Evolutionary conservation across 805 yeast species (phyloP).

Genomic region (Candida schatavii): DNA sequence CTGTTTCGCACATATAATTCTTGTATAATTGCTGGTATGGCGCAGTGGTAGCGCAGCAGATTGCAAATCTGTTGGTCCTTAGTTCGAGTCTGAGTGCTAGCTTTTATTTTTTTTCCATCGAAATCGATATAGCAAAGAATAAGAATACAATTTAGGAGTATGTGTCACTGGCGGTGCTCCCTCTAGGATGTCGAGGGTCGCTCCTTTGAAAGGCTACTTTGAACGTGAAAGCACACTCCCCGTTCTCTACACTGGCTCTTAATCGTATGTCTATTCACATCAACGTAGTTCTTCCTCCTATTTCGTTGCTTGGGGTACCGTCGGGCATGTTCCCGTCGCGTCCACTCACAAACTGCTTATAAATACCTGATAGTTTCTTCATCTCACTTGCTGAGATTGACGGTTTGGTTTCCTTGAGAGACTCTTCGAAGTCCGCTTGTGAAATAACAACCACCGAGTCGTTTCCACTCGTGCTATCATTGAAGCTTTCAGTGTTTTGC

Average conservation of each 20-base stretch:
- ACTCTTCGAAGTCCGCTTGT: conserved; percentile 54
- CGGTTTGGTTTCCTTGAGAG: conserved; percentile 79
- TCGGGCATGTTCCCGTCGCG: conserved; percentile 87
- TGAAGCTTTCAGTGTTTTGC: conserved; percentile 4
- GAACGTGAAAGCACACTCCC: too few relatives aligned
- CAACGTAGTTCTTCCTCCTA: conserved; percentile 82
- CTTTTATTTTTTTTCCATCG: conserved; percentile 44
- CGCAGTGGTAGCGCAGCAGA: conserved; percentile 99
- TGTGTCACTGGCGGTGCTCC: too few relatives aligned
- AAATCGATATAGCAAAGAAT: too few relatives aligned
- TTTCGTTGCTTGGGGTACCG: conserved; percentile 73
- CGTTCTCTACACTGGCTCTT: too few relatives aligned
- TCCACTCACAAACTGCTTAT: conserved; percentile 67
- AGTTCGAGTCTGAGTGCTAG: conserved; percentile 87
- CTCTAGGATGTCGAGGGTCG: too few relatives aligned
- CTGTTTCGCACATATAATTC: too few relatives aligned
- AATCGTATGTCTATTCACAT: too few relatives aligned
- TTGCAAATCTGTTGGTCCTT: conserved; percentile 95
- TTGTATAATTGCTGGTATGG: conserved; percentile 86
- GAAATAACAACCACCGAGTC: conserved; percentile 42
- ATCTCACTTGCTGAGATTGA: conserved; percentile 78
- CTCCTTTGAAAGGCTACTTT: too few relatives aligned
- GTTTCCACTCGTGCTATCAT: conserved; percentile 10
- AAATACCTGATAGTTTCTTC: conserved; percentile 58
- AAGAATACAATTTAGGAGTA: too few relatives aligned